Evolutionary conservation across 306 rosid genomes (phyloP).

Genomic region (Quercus rubra): DNA sequence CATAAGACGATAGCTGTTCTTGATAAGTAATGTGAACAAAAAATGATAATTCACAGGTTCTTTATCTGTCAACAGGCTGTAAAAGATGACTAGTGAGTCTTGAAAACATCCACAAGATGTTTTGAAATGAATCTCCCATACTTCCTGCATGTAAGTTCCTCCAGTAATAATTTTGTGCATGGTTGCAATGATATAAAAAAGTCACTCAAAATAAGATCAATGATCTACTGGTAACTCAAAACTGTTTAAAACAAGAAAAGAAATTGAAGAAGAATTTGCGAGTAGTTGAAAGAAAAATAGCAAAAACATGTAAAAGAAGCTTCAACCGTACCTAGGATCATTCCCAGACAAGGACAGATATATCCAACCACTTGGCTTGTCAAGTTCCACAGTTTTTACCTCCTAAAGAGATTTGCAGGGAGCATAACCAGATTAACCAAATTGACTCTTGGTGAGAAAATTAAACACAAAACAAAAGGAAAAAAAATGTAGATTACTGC

Average conservation of each 20-base stretch:
- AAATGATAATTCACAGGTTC: not conserved
- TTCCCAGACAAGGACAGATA: slow-evolving; percentile 72
- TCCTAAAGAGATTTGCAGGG: slow-evolving; percentile 53
- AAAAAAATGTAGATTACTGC: not conserved
- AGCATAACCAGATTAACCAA: slow-evolving; percentile 1
- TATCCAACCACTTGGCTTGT: slow-evolving; percentile 90
- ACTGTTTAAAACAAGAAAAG: not conserved
- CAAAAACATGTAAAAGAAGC: not conserved
- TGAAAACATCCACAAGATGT: not conserved
- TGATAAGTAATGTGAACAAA: not conserved
- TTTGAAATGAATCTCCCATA: not conserved
- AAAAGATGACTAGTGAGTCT: not conserved
- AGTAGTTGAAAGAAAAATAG: not conserved
- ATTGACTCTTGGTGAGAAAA: not conserved
- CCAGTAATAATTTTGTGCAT: not conserved
- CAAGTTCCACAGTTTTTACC: slow-evolving; percentile 79
- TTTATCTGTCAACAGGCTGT: not conserved
- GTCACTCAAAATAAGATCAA: not conserved
- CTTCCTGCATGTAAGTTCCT: not conserved
- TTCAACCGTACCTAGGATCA: slow-evolving; percentile 62
- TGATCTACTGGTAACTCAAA: not conserved
- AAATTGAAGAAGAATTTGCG: not conserved
- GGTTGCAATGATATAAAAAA: not conserved
- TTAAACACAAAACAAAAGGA: not conserved
- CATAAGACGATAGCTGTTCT: not conserved